Evolutionary conservation across 2,329 filamentous ascomycete species (phyloP).

Genomic region (Colletotrichum graminicola): DNA sequence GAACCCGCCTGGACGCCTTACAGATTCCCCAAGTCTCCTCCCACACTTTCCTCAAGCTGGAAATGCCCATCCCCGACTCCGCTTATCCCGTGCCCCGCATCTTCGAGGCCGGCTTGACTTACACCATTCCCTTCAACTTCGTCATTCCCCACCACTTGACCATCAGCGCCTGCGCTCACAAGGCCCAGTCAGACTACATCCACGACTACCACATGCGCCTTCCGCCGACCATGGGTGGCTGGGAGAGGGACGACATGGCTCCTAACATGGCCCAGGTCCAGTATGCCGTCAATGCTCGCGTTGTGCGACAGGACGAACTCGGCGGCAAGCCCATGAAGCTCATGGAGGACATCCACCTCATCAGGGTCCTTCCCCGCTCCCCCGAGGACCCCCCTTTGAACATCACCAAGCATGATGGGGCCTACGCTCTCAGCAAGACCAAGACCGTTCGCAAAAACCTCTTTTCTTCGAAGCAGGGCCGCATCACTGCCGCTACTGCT

Average conservation of each 20-base stretch:
- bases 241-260: conserved; percentile 67
- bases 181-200: conserved; percentile 58
- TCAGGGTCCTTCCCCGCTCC: conserved; percentile 66
- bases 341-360: conserved; percentile 57
- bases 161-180: conserved; percentile 67
- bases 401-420: conserved; percentile 60
- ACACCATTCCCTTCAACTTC: conserved; percentile 69
- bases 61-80: conserved; percentile 64
- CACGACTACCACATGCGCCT: conserved; percentile 65
- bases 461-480: conserved; percentile 64
- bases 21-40: conserved; percentile 61
- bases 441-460: conserved; percentile 67
- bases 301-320: conserved; percentile 51
- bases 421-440: conserved; percentile 63
- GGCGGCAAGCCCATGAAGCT: conserved; percentile 48
- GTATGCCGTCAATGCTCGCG: conserved; percentile 64
- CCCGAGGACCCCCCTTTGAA: conserved; percentile 65
- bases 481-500: conserved; percentile 58
- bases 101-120: conserved; percentile 61
- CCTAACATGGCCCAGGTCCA: conserved; percentile 67
- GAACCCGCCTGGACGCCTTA: conserved; percentile 65
- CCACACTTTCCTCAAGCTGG: conserved; percentile 68
- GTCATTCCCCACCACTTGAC: conserved; percentile 70
- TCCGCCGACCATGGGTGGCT: conserved; percentile 65
- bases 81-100: conserved; percentile 61